phyloP scores from a whole-genome alignment of 2,329 filamentous ascomycete genomes.

The Grosmannia serpens region DNA sequence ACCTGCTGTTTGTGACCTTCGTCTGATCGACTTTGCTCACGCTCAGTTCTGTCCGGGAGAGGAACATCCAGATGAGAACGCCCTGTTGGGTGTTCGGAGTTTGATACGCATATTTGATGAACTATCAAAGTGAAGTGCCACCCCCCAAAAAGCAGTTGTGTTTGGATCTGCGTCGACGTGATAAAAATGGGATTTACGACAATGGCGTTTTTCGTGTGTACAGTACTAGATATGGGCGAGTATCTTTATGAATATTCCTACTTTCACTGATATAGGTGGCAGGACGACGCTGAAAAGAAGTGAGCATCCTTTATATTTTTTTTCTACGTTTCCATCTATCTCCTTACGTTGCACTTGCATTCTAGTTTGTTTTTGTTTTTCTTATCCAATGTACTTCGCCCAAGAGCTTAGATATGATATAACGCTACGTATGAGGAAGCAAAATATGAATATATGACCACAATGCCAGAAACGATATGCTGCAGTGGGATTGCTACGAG shows the following conservation, averaged over 20 bases:
- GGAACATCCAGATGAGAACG: slow-evolving; percentile 81
- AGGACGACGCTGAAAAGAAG: background rate
- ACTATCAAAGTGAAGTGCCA: slow-evolving; percentile 29
- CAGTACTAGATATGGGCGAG: background rate
- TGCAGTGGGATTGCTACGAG: too few species aligned
- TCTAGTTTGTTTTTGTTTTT: background rate
- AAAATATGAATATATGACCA: background rate
- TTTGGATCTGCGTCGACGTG: background rate
- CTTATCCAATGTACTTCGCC: background rate
- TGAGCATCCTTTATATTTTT: background rate
- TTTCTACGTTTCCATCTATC: background rate
- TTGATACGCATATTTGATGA: slow-evolving; percentile 60
- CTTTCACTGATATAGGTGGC: background rate
- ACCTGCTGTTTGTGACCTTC: slow-evolving; percentile 65
- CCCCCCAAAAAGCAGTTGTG: background rate
- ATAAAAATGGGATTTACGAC: background rate
- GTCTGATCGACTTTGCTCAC: slow-evolving; percentile 95
- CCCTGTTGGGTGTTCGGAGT: slow-evolving; percentile 61
- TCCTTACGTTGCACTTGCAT: background rate
- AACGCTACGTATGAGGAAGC: background rate
- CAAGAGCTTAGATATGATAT: background rate
- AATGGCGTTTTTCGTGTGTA: background rate
- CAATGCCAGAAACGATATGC: too few species aligned
- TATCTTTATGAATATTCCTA: background rate
- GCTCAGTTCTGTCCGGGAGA: slow-evolving; percentile 70